These are phyloP conservation scores for Cardamine resedifolia DNA, from an alignment of 345 rosid genomes.

Conservation along the genomic window DNA sequence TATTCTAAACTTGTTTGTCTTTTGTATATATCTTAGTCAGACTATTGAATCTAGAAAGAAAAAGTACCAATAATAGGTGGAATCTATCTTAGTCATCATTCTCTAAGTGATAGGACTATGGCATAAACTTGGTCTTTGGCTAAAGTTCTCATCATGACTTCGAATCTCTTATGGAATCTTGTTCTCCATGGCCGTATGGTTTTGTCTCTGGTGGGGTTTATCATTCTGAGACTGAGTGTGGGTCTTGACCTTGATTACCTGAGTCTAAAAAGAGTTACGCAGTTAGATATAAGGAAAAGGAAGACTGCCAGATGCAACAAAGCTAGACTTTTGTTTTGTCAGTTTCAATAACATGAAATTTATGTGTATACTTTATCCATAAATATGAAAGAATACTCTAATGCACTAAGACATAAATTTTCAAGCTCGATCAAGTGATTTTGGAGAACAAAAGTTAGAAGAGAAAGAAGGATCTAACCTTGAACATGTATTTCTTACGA, in stretches of 20 bases:
- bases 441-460: too few species aligned
- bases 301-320: not conserved
- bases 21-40: not conserved
- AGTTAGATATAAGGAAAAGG: not conserved
- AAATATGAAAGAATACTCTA: not conserved
- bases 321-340: not conserved
- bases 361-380: too few species aligned
- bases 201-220: slow-evolving; percentile 12
- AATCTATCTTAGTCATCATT: slow-evolving; percentile 41
- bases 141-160: slow-evolving; percentile 33
- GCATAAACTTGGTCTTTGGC: slow-evolving; percentile 24
- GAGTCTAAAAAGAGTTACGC: slow-evolving; percentile 41
- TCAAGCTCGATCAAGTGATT: too few species aligned
- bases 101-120: slow-evolving; percentile 12
- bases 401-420: too few species aligned
- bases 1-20: not conserved
- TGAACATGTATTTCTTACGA: slow-evolving; percentile 76
- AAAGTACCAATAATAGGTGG: not conserved
- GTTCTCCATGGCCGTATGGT: slow-evolving; percentile 32
- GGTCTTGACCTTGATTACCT: slow-evolving; percentile 52
- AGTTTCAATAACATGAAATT: too few species aligned
- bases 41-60: not conserved
- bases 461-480: slow-evolving; percentile 47
- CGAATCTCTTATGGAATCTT: slow-evolving; percentile 29
- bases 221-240: slow-evolving; percentile 29